Percentiles rank a stretch among this genome's conserved stretches.
These are phyloP conservation scores for Stagonosporopsis vannaccii DNA, from an alignment of 2,329 filamentous ascomycete species.

Conservation along the genomic window DNA sequence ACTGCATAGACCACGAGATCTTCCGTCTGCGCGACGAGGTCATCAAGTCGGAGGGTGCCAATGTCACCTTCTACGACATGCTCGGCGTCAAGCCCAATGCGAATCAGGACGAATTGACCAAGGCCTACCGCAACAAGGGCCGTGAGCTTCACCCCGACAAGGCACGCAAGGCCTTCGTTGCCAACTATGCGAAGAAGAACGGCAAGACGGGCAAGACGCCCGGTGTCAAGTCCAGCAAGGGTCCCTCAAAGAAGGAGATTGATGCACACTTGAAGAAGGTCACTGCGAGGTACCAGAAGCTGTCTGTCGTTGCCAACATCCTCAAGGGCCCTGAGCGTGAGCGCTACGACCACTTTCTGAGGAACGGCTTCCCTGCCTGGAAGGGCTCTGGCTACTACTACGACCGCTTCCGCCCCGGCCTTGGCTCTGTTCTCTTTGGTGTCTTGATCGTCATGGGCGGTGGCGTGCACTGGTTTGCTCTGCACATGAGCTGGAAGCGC, in stretches of 20 bases:
- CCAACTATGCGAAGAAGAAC: slow-evolving; percentile 64
- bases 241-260: slow-evolving; percentile 76
- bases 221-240: slow-evolving; percentile 71
- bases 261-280: slow-evolving; percentile 81
- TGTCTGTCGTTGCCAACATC: slow-evolving; percentile 85
- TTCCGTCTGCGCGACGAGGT: slow-evolving; percentile 94
- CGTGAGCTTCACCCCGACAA: slow-evolving; percentile 91
- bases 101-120: slow-evolving; percentile 86
- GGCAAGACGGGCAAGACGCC: slow-evolving; percentile 59
- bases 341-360: slow-evolving; percentile 93
- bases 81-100: slow-evolving; percentile 77
- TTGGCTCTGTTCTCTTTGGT: slow-evolving; percentile 83
- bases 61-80: slow-evolving; percentile 93
- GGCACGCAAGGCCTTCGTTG: slow-evolving; percentile 81
- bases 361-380: slow-evolving; percentile 94
- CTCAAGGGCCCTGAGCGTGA: slow-evolving; percentile 81
- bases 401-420: slow-evolving; percentile 86
- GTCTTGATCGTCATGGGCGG: slow-evolving; percentile 85
- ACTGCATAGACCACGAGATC: slow-evolving; percentile 84
- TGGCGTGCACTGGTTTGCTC: slow-evolving; percentile 82
- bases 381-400: slow-evolving; percentile 99
- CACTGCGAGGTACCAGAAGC: slow-evolving; percentile 80
- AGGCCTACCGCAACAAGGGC: slow-evolving; percentile 90
- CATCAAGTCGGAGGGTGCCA: slow-evolving; percentile 73
- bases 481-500: slow-evolving; percentile 87